Conservation (phyloP, 2,329 filamentous ascomycete species). For the Penicillium sp. region DNA sequence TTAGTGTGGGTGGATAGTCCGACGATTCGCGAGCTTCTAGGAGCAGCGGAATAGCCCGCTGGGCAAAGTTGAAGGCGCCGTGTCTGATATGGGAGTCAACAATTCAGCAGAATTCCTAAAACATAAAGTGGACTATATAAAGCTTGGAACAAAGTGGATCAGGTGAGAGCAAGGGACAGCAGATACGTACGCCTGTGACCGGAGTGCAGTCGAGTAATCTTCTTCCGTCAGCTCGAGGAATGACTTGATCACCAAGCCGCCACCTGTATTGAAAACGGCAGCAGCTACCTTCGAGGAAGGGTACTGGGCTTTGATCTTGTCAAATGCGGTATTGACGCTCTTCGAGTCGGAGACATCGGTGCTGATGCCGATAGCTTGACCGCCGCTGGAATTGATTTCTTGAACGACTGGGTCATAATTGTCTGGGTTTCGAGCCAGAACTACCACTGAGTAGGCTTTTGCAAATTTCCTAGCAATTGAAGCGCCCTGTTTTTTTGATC, state of each 20-base stretch:
- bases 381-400: conserved; percentile 59
- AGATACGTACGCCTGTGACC: conserved; percentile 49
- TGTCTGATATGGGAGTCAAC: conserved; percentile 25
- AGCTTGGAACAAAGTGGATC: neutral
- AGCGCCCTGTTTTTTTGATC: conserved; percentile 53
- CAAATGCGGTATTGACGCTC: conserved; percentile 55
- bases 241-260: conserved; percentile 57
- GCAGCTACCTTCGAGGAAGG: conserved; percentile 48
- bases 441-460: conserved; percentile 56
- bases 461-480: conserved; percentile 61
- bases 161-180: neutral
- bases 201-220: conserved; percentile 54
- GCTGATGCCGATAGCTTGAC: conserved; percentile 60
- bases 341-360: conserved; percentile 56
- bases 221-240: conserved; percentile 60
- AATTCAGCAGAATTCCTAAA: neutral
- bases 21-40: conserved; percentile 54
- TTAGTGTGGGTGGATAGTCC: conserved; percentile 69
- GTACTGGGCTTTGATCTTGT: conserved; percentile 54
- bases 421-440: conserved; percentile 58
- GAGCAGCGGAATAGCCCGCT: conserved; percentile 67
- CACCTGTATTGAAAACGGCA: conserved; percentile 61
- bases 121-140: neutral
- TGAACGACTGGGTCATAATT: conserved; percentile 56
- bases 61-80: conserved; percentile 74